Evolutionary conservation across 176 grass and related monocot genomes (phyloP).

Genomic region (Triticum timopheevii): DNA sequence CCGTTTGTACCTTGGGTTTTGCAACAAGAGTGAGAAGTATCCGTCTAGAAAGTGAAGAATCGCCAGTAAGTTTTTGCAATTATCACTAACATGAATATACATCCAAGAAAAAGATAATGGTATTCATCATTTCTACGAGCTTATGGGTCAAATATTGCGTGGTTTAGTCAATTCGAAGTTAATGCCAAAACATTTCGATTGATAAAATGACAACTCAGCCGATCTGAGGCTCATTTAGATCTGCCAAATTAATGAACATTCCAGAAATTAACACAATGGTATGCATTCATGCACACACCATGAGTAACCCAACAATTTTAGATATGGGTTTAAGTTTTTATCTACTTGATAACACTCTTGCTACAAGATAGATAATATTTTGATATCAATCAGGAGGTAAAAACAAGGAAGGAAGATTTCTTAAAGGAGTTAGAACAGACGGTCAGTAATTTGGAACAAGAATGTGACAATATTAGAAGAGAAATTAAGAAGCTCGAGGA

Average conservation of each 20-base stretch:
- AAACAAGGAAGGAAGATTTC: conserved; percentile 59
- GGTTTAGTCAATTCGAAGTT: conserved; percentile 23
- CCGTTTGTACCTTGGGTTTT: conserved; percentile 90
- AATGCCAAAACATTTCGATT: neutral
- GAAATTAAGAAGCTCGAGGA: conserved; percentile 60
- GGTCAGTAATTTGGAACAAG: conserved; percentile 64
- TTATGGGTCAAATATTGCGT: conserved; percentile 8
- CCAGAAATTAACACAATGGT: conserved; percentile 10
- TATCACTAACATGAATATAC: conserved; percentile 25
- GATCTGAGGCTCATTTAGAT: neutral
- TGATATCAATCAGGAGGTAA: conserved; percentile 58
- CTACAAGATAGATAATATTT: conserved; percentile 15
- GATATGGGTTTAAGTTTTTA: neutral
- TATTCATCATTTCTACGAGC: conserved; percentile 8
- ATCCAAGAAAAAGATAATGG: neutral
- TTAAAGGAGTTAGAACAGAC: conserved; percentile 49
- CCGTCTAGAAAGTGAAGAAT: conserved; percentile 67
- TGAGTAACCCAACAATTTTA: conserved; percentile 1
- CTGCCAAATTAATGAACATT: neutral
- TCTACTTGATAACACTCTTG: conserved; percentile 6
- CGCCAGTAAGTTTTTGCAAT: conserved; percentile 55
- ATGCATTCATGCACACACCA: conserved; percentile 2
- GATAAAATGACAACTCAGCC: neutral
- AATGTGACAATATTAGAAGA: conserved; percentile 71
- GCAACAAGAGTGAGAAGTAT: conserved; percentile 87